Evolutionary conservation across 169 alveolate species (phyloP), one percentile per base, ranked within the genome.

Genomic region (Amoebophrya sp.): DNA sequence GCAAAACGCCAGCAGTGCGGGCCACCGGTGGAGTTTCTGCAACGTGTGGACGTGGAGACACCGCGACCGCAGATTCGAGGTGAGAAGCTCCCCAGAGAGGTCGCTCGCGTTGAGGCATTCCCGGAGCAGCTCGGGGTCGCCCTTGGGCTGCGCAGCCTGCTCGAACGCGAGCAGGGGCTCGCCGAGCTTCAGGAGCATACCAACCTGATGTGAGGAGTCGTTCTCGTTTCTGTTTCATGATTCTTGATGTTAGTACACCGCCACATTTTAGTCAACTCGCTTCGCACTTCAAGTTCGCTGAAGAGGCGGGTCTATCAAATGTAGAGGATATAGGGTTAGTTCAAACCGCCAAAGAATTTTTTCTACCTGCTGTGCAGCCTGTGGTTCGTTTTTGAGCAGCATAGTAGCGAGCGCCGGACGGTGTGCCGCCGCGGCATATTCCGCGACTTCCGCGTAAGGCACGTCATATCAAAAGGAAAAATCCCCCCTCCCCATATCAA

Each of bases 381-480:
- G 83, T 25, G 83, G 83, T n/a, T 66, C 83, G 35, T 66, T 66
- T n/a, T 66, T 66, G 32, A 66, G 35, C 83, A 66, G 83, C 83
- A 66, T 66, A 25, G 83, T 66, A 0, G 83, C 83, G 2, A 66
- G 35, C 39, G 83, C 83, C 35, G 83, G 83, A 0, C 83, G 83
- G 32, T 66, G 83, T 25, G 83, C 83, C 10, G 29, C 39, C 83
- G 83, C 83, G 32, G 83, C 83, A n/a, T 66, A 66, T 25, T 66
- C 83, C 18, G 83, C 83, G 83, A 66, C 83, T 66, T 66, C 83
- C 18, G 83, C 83, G 32, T 12, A 66, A 2, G 83, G 83, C 29
- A 66, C 83, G 66, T 47, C n/a, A n/a, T n/a, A n/a, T n/a, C n/a
- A n/a, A n/a, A n/a, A n/a, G n/a, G n/a, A n/a, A n/a, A n/a, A n/a